A percentile compares a stretch with the other conserved stretches of the same genome.
Evolutionary conservation across 2,329 filamentous ascomycete species (phyloP).

Genomic region (Pseudogymnoascus sp.): DNA sequence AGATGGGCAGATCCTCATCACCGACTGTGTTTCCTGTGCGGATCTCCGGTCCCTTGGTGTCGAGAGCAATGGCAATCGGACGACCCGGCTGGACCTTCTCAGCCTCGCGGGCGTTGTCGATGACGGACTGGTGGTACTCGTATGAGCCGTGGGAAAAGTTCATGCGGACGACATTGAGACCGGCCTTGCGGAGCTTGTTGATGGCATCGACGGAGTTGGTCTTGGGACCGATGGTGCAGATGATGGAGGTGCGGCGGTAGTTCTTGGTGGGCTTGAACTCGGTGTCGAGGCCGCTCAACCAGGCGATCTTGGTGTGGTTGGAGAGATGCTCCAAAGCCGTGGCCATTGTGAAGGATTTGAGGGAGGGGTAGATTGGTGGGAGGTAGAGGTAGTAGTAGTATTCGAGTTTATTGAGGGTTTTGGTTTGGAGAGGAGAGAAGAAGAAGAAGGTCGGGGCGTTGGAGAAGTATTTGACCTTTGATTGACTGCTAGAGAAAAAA

Average conservation of each 20-base stretch:
- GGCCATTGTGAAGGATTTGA: conserved; percentile 27
- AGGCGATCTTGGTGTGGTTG: conserved; percentile 60
- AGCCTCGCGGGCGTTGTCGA: conserved; percentile 86
- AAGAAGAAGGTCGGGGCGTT: background rate
- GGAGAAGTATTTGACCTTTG: background rate
- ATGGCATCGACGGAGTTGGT: conserved; percentile 97
- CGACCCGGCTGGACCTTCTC: conserved; percentile 70
- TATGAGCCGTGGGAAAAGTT: conserved; percentile 96
- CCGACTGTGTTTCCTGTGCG: conserved; percentile 66
- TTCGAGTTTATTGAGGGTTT: background rate
- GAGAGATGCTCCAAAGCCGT: conserved; percentile 80
- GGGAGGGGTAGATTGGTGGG: background rate
- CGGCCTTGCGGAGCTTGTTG: conserved; percentile 81
- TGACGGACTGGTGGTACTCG: conserved; percentile 97
- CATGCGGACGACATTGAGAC: conserved; percentile 98
- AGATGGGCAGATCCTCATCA: conserved; percentile 71
- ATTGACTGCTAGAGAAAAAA: background rate
- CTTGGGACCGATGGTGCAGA: conserved; percentile 98
- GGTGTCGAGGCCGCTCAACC: conserved; percentile 70
- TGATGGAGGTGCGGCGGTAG: conserved; percentile 95
- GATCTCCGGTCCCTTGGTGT: conserved; percentile 78
- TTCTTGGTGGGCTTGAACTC: conserved; percentile 78
- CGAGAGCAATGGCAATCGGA: conserved; percentile 89
- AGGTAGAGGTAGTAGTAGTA: background rate
- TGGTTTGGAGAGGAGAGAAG: background rate